These are phyloP conservation scores for Dianthus caryophyllus DNA, from an alignment of 148 eudicot genomes.

Conservation along the genomic window DNA sequence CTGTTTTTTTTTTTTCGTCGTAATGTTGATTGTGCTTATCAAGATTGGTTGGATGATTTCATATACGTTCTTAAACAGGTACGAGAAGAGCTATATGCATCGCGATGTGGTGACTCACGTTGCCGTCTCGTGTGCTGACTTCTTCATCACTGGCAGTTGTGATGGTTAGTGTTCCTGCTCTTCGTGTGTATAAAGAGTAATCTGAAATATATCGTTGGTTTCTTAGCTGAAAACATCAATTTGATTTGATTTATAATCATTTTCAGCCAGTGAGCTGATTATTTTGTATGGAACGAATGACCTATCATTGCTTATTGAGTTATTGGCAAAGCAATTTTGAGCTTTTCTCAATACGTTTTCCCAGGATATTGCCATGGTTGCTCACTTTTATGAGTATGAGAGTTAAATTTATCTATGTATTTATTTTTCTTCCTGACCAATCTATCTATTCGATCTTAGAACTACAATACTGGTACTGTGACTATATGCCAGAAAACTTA, in stretches of 20 bases:
- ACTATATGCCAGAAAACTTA: background rate
- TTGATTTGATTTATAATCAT: background rate
- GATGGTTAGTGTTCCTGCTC: conserved; percentile 57
- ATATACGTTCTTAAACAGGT: conserved; percentile 40
- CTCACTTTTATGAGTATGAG: background rate
- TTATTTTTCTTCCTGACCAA: background rate
- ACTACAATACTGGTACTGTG: background rate
- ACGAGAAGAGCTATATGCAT: conserved; percentile 98
- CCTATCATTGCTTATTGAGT: background rate
- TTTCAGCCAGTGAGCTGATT: background rate
- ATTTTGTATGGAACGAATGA: background rate
- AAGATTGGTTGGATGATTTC: too few species aligned
- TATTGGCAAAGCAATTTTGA: background rate
- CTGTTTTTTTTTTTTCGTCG: too few species aligned
- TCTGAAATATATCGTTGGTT: background rate
- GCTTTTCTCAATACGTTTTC: background rate
- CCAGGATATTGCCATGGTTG: background rate
- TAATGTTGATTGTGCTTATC: too few species aligned
- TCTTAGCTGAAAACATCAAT: background rate
- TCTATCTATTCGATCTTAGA: background rate
- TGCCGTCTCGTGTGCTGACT: conserved; percentile 84
- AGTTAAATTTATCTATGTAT: background rate
- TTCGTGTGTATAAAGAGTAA: background rate
- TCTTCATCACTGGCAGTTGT: conserved; percentile 86
- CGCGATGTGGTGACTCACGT: conserved; percentile 97